Evolutionary conservation across 2,329 filamentous ascomycete genomes (phyloP), one percentile per base, ranked within the genome.

Genomic region (Talaromyces sp.): DNA sequence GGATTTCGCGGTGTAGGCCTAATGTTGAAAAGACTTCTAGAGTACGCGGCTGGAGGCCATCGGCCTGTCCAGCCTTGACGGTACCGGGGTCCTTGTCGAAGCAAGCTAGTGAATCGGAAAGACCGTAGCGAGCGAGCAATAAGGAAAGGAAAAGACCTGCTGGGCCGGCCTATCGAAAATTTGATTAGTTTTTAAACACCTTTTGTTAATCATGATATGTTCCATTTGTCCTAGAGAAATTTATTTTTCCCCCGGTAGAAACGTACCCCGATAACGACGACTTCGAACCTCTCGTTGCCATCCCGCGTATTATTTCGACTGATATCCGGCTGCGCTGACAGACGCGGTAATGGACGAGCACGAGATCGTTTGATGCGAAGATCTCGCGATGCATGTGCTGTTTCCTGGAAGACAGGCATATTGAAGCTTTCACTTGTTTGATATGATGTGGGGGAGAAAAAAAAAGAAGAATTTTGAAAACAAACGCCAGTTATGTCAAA

Each of bases 1-100:
- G 65, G 36, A 78, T 67, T 55, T 76, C 71, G 33, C 74, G 71
- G 0, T 65, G 69, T 1, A 78, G 61, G 1, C 75, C 76, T 3
- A 78, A 68, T 1, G 72, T 73, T 51, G 76, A 72, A 5, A 78
- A 60, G 6, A 77, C 71, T 60, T 78, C 76, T 4, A 77, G 65
- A 1, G 75, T 77, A 6, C 76, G 69, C 6, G 74, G 74, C 51
- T 76, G 74, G 4, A 78, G 63, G 0, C 74, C 75, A 60, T 76
- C 75, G 1, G 76, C 76, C 55, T 77, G 75, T 10, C 75, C 76
- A 1, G 72, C 71, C 61, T 75, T 72, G 8, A 76, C 61, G 1
- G 69, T 70, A 0, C 63, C 63, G 0, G 75, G 63, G 55, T 77
- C 78, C 1, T 71, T 65, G 58, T 79, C 77, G 31, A 78, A 64